phyloP scores from a whole-genome alignment of 257 asterid species.

The Cynanchum wilfordii region DNA sequence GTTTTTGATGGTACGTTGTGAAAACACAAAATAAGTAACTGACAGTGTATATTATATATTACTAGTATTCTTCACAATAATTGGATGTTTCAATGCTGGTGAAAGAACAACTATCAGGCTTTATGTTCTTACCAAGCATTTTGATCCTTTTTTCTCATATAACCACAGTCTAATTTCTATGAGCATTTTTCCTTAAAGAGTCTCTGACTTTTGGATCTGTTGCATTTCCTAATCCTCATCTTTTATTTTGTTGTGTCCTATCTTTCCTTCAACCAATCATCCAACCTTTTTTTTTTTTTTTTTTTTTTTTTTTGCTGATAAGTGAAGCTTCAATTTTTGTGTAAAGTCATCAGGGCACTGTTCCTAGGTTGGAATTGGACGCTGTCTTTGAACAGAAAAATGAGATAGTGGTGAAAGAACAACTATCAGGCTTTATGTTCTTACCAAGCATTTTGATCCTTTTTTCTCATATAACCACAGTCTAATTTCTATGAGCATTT shows the following conservation, averaged over 20 bases:
- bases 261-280: too few relatives aligned
- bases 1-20: conserved; percentile 35
- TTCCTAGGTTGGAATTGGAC: conserved; percentile 32
- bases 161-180: background rate
- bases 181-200: background rate
- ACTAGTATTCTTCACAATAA: background rate
- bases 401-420: conserved; percentile 21
- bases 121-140: background rate
- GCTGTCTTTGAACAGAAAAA: conserved; percentile 37
- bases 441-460: background rate
- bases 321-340: background rate
- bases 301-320: background rate
- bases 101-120: background rate
- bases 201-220: too few relatives aligned
- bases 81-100: background rate
- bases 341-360: conserved; percentile 39
- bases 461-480: background rate
- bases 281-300: too few relatives aligned
- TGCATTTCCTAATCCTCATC: background rate
- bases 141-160: background rate
- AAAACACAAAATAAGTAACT: background rate
- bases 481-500: background rate
- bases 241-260: background rate
- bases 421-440: background rate
- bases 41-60: background rate